Evolutionary conservation across 2,329 filamentous ascomycete genomes (phyloP), one percentile per base, ranked within the genome.

Genomic region (Fragosphaeria purpurea): DNA sequence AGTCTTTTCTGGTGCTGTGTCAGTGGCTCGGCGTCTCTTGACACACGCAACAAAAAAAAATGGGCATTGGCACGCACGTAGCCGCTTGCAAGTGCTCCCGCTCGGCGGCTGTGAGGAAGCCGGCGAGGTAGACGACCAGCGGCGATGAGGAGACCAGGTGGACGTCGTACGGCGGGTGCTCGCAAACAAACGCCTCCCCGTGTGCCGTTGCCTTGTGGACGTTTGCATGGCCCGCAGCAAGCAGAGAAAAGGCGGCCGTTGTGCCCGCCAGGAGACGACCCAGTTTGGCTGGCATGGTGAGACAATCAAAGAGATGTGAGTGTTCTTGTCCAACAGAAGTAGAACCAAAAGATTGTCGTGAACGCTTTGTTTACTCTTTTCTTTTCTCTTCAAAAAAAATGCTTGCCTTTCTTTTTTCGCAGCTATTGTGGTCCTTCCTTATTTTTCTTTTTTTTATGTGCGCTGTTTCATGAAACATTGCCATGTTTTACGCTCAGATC

Each of bases 101-200:
- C 58, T 76, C 73, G 1, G 61, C 57, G 5, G 58, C 48, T 0
- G 69, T 72, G 33, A 76, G 48, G 52, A 76, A 76, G 56, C 70
- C 64, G 55, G 67, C 65, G 30, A 76, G 63, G 58, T 76, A 76
- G 37, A 76, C 67, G 2, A 76, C 70, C 4, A 76, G 60, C 7
- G 73, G 73, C 4, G 72, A 73, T 40, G 68, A 68, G 31, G 72
- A 75, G 7, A 74, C 60, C 30, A 74, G 61, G 51, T 70, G 69
- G 10, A 67, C 60, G 37, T 69, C 64, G 59, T 73, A 74, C 0
- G 69, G 60, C 1, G 57, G 57, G 37, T 58, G 54, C 22, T 46
- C 5, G 50, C 56, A 58, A 12, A 38, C 47, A 10, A 41, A 51
- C 22, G 42, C 32, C 45, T 10, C 35, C 35, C 22, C 22, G 22